A percentile compares a stretch with the other conserved stretches of the same genome.
These are phyloP conservation scores for Globisporangium cylindrosporum DNA, from an alignment of 352 stramenopile species.

Conservation along the genomic window DNA sequence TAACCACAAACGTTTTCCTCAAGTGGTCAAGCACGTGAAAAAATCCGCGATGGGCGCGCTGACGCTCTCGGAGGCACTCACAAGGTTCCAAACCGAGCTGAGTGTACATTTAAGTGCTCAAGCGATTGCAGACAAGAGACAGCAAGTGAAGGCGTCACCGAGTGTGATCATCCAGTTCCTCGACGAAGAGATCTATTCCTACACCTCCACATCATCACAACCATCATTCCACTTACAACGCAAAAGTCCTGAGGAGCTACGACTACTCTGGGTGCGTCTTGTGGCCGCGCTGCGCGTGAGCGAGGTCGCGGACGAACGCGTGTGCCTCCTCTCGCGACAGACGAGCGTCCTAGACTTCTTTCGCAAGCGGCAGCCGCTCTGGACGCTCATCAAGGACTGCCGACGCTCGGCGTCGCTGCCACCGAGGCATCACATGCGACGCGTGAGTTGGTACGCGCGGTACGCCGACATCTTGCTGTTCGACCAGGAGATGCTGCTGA, in stretches of 20 bases:
- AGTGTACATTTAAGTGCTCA: neutral
- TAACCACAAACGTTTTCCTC: constrained; percentile 1
- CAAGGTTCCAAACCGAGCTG: constrained; percentile 8
- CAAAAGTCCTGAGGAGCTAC: constrained; percentile 15
- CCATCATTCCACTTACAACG: constrained; percentile 3
- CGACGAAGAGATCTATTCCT: constrained; percentile 12
- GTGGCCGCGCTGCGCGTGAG: constrained; percentile 29
- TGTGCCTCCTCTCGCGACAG: constrained; percentile 30
- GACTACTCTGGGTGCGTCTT: constrained; percentile 23
- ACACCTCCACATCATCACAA: neutral
- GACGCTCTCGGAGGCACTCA: constrained; percentile 20
- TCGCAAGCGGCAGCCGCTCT: constrained; percentile 24
- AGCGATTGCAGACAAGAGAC: neutral
- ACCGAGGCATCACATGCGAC: constrained; percentile 20
- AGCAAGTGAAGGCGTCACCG: neutral
- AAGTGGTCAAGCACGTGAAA: constrained; percentile 9
- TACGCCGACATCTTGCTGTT: constrained; percentile 31
- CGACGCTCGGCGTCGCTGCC: constrained; percentile 16
- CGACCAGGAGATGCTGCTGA: constrained; percentile 31
- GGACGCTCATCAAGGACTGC: constrained; percentile 41
- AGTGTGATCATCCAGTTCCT: constrained; percentile 18
- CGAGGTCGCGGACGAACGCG: constrained; percentile 20
- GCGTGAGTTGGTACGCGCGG: constrained; percentile 20
- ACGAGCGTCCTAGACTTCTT: constrained; percentile 25
- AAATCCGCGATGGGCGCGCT: constrained; percentile 11